Conservation (phyloP, 2,329 filamentous ascomycete genomes). For the Curvularia lunata region DNA sequence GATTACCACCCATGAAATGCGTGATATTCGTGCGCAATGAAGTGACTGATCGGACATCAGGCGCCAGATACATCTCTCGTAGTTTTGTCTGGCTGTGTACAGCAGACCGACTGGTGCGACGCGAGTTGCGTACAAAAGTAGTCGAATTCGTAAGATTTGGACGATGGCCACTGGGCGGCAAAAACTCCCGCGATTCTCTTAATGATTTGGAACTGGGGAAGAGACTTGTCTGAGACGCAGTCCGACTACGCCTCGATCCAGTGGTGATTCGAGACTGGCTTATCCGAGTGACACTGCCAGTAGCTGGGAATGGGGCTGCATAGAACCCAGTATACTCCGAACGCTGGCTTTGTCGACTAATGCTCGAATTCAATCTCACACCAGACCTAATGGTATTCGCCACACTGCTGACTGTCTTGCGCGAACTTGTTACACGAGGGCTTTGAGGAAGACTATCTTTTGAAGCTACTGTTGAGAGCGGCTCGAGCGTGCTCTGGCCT, state of each 20-base stretch:
- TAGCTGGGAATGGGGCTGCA: slow-evolving; percentile 27
- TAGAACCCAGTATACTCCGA: slow-evolving; percentile 32
- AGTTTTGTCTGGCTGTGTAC: slow-evolving; percentile 45
- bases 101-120: slow-evolving; percentile 36
- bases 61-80: slow-evolving; percentile 43
- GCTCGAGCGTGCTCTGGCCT: slow-evolving; percentile 46
- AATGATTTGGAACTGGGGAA: slow-evolving; percentile 23
- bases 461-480: slow-evolving; percentile 42
- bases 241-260: slow-evolving; percentile 21
- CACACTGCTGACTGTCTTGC: slow-evolving; percentile 48
- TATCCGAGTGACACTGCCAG: slow-evolving; percentile 33
- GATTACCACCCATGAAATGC: slow-evolving; percentile 31
- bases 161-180: slow-evolving; percentile 13
- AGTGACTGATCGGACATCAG: slow-evolving; percentile 28
- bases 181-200: slow-evolving; percentile 22
- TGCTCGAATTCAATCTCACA: slow-evolving; percentile 27
- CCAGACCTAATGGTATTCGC: slow-evolving; percentile 48
- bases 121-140: slow-evolving; percentile 21
- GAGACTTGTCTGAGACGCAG: slow-evolving; percentile 32
- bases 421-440: slow-evolving; percentile 44
- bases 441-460: slow-evolving; percentile 49
- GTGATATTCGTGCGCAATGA: slow-evolving; percentile 32
- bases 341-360: slow-evolving; percentile 19
- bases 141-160: slow-evolving; percentile 25
- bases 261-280: slow-evolving; percentile 9